Evolutionary conservation across 2,329 filamentous ascomycete genomes (phyloP), one percentile per base, ranked within the genome.

Genomic region (Piedraia hortae): DNA sequence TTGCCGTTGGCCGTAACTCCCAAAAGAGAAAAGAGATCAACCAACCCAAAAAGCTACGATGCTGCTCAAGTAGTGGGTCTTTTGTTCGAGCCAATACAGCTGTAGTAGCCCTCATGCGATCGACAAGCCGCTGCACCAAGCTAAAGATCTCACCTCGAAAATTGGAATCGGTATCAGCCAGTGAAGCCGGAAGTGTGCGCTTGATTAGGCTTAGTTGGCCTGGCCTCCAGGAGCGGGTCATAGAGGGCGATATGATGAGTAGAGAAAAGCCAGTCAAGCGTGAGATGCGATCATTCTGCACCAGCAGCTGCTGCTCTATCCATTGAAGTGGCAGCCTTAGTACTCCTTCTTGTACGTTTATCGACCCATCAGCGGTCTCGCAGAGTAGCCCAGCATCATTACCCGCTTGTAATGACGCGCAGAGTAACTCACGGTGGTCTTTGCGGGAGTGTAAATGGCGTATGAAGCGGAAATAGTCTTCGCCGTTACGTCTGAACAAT

Each of bases 161-260:
- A 34, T 82, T 77, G 4, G 82, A 67, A 39, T 91, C 78, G 1
- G 73, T 65, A 30, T 91, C 80, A 3, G 75, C 63, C 38, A 88
- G 70, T 30, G 82, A 63, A 9, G 67, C 59, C 1, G 60, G 55
- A 3, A 93, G 46, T 26, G 74, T 63, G 15, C 49, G 52, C 23
- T 55, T 55, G 2, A 93, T 48, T 7, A 70, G 54, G 3, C 47
- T 42, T 3, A 91, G 51, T 0, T 67, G 57, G 6, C 50, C 53
- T 0, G 46, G 35, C 0, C 67, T 67, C 23, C 88, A 66, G 1
- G 77, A 70, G 23, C 62, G 64, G 3, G 72, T 77, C 1, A 68
- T 68, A 2, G 71, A 63, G 6, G 66, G 62, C 0, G 75, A 82
- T 6, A 68, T 66, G 7, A 77, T 62, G 5, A 90, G 56, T 7